Base-by-base conservation (phyloP, 768 basidiomycete species). In the Epithele typhae region DNA sequence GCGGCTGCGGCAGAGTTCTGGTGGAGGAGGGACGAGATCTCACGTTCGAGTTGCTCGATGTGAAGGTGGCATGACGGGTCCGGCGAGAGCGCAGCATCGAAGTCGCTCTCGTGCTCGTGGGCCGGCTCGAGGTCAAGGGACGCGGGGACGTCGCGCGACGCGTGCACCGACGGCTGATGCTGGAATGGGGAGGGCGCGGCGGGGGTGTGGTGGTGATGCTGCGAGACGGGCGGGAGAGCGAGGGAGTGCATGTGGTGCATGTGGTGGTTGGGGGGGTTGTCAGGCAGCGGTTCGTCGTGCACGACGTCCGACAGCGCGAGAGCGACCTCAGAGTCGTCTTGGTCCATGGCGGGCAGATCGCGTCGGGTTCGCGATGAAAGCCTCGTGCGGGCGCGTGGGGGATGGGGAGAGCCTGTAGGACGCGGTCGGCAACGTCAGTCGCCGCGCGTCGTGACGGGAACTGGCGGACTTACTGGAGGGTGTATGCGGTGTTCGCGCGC, bases 221-320 rank as follows among this genome's bases (percentile, higher is more conserved):
- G 45, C 49, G 37, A 43, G 40, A 25, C 45, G 37, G 49, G n/a
- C 37, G 52, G 5, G 34, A 51, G 25, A 35, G 33, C 32, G 22
- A 32, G 48, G 46, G 40, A 38, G 42, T 39, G 35, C 54, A 39
- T 45, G 62, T 55, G 42, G 66, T 21, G 53, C 52, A 54, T 6
- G 52, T 46, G 50, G 37, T 46, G 43, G 46, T 52, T 62, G 43
- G 69, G 68, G 37, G 69, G 66, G 53, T 81, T 79, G 56, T 84
- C 77, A 62, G 74, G 79, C 19, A 87, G 75, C 24, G 82, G 75
- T 46, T 87, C 84, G 62, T 89, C 87, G 64, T 88, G 84, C 37
- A 90, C 85, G 65, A 90, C 87, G 67, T 90, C 87, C 37, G 87
- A 89, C 56, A 90, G 78, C 60, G 81, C 78, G 52, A 90, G 76